Evolutionary conservation across 352 stramenopile species (phyloP), one percentile per base, ranked within the genome.

Genomic region (Aphanomyces invadans): DNA sequence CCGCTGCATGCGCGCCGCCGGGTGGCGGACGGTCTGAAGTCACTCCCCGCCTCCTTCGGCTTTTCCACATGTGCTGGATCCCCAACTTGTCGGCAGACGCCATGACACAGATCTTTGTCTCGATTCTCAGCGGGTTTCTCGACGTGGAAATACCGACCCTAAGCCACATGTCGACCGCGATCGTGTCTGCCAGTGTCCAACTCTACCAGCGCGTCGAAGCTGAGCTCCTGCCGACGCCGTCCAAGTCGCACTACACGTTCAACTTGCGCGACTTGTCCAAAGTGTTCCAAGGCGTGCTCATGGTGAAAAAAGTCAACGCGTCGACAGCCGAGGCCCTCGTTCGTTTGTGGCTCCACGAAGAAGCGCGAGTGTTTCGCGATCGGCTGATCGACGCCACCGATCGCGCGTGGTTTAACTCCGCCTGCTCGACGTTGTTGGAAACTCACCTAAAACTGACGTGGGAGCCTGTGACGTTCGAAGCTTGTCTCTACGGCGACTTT

Each of bases 201-300:
- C 70, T 97, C 1, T 97, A 97, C 56, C 79, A 95, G 38, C 78
- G 77, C 9, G 89, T 97, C 1, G 85, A 96, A 51, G 57, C 87
- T 9, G 87, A 95, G 42, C 83, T 98, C 81, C 73, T 96, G 12
- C 90, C 90, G 17, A 97, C 90, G 4, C 90, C 90, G 3, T 89
- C 79, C 21, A 96, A 96, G 74, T 96, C 86, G 3, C 86, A 97
- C 68, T 98, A 98, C 69, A 97, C 92, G 4, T 98, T 97, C 74
- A 98, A 97, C 61, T 74, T 98, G 32, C 84, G 92, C 5, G 91
- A 98, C 74, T 72, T 98, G 15, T 95, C 82, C 10, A 96, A 97
- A 64, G 87, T 98, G 9, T 97, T 98, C 59, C 91, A 97, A 61
- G 92, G 92, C 57, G 72, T 98, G 23, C 61, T 98, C 28, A 97